These are phyloP conservation scores for Xylaria sp. DNA, from an alignment of 2,329 filamentous ascomycete genomes.

Conservation along the genomic window DNA sequence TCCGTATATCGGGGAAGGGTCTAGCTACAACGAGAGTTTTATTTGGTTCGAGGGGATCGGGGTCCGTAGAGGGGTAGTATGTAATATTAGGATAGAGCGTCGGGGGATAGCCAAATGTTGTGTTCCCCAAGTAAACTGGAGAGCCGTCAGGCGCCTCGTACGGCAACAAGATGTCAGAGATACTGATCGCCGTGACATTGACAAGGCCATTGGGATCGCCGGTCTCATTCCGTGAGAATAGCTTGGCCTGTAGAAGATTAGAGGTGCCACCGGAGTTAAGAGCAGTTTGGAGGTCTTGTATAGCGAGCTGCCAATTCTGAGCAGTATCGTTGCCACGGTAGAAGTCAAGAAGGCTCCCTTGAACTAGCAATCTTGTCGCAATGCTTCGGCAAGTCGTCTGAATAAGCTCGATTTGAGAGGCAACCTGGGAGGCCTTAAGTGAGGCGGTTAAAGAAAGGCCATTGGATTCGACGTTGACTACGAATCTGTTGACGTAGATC, in stretches of 20 bases:
- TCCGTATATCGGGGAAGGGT: conserved; percentile 61
- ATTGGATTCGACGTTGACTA: conserved; percentile 63
- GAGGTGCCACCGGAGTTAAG: conserved; percentile 65
- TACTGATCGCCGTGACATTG: conserved; percentile 67
- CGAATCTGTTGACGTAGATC: conserved; percentile 67
- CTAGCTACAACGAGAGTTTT: conserved; percentile 58
- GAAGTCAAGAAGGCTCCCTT: conserved; percentile 62
- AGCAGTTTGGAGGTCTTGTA: conserved; percentile 75
- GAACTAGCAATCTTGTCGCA: conserved; percentile 71
- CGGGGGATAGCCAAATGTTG: conserved; percentile 73
- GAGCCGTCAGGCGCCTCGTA: conserved; percentile 67
- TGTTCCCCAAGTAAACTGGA: conserved; percentile 66
- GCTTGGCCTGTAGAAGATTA: conserved; percentile 73
- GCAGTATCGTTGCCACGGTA: conserved; percentile 65
- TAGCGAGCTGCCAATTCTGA: conserved; percentile 69
- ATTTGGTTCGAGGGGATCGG: conserved; percentile 55
- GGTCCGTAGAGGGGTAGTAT: conserved; percentile 60
- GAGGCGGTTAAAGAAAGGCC: conserved; percentile 82
- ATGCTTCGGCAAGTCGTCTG: conserved; percentile 79
- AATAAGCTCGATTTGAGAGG: conserved; percentile 81
- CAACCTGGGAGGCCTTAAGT: conserved; percentile 84
- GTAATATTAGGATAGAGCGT: conserved; percentile 82
- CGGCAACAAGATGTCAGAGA: conserved; percentile 68
- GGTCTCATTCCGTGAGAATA: conserved; percentile 76
- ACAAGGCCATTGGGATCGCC: conserved; percentile 66